phyloP scores from a whole-genome alignment of 805 yeast species.

The Gaillardinia entomophila region DNA sequence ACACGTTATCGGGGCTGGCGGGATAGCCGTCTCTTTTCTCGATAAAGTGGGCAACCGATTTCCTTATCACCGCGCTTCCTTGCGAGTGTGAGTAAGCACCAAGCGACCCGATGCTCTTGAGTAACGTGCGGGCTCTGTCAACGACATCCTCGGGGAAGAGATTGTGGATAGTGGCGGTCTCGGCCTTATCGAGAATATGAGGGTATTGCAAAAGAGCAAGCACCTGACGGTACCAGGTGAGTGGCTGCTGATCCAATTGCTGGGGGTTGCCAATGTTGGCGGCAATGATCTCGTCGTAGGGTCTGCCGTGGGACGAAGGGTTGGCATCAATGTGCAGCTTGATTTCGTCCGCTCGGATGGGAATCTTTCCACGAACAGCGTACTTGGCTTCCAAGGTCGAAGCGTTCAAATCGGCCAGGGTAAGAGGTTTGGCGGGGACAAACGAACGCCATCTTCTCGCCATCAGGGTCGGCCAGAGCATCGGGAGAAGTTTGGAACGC shows the following conservation, averaged over 20 bases:
- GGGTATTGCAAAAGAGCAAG: conserved; percentile 85
- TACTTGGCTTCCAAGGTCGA: conserved; percentile 81
- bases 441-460: too few species aligned
- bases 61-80: conserved; percentile 69
- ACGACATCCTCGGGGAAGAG: conserved; percentile 64
- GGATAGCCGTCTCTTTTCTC: conserved; percentile 64
- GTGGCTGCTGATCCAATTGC: conserved; percentile 88
- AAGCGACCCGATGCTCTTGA: conserved; percentile 66
- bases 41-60: conserved; percentile 79
- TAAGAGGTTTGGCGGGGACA: conserved; percentile 11
- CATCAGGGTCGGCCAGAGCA: too few species aligned
- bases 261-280: conserved; percentile 99
- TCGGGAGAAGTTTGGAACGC: too few species aligned
- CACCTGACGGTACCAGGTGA: conserved; percentile 93
- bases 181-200: conserved; percentile 38
- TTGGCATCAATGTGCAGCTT: conserved; percentile 44
- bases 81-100: conserved; percentile 96
- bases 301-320: conserved; percentile 56
- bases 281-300: conserved; percentile 72
- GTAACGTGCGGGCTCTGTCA: conserved; percentile 58
- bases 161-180: conserved; percentile 19
- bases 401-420: conserved; percentile 54
- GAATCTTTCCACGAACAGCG: conserved; percentile 93
- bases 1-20: conserved; percentile 67
- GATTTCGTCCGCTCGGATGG: conserved; percentile 88